Evolutionary conservation across 768 basidiomycete species (phyloP).

Genomic region (Cystobasidium tubakii): DNA sequence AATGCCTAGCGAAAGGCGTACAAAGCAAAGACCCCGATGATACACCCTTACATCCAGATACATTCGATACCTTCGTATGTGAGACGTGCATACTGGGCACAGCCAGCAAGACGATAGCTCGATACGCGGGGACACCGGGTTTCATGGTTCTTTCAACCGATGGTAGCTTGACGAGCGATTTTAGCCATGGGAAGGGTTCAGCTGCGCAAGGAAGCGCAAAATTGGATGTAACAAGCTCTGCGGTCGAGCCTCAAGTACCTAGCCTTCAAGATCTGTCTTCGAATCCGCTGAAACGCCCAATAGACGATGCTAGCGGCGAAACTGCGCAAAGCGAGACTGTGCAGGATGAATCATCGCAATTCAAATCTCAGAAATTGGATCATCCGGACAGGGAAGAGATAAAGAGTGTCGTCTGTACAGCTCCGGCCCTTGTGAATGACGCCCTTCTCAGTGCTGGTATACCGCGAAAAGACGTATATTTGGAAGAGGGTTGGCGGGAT

Average conservation of each 20-base stretch:
- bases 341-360: background rate
- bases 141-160: slow-evolving; percentile 8
- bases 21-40: background rate
- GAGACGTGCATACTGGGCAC: slow-evolving; percentile 9
- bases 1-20: slow-evolving; percentile 32
- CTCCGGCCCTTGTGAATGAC: background rate
- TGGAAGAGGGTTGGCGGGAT: slow-evolving; percentile 41
- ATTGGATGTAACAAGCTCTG: background rate
- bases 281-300: background rate
- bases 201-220: background rate
- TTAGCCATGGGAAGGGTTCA: background rate
- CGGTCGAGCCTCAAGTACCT: background rate
- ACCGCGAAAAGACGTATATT: slow-evolving; percentile 38
- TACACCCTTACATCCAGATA: slow-evolving; percentile 11
- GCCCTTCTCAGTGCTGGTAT: background rate
- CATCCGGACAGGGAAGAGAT: background rate
- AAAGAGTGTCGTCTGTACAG: background rate
- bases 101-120: background rate
- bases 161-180: background rate
- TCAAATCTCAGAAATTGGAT: background rate
- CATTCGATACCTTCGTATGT: slow-evolving; percentile 32
- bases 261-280: background rate
- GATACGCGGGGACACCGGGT: slow-evolving; percentile 13
- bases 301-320: background rate
- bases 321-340: background rate